Percentiles rank a stretch among this genome's conserved stretches.
Evolutionary conservation across 2,329 filamentous ascomycete genomes (phyloP).

Genomic region (Fonsecaea pedrosoi): DNA sequence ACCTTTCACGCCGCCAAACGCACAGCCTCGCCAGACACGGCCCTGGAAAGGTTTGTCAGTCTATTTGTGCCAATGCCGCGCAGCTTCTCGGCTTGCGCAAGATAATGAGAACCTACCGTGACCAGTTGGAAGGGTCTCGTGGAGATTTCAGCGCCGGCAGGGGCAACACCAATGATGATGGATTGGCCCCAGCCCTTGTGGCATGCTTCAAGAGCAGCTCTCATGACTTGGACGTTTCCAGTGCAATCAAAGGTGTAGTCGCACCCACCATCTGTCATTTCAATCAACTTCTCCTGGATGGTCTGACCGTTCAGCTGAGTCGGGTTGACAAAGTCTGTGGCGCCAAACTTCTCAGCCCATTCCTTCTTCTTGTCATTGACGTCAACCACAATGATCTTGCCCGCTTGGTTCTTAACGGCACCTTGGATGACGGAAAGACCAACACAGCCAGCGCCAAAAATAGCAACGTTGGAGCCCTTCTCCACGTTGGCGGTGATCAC

Average conservation of each 20-base stretch:
- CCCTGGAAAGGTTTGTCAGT: background rate
- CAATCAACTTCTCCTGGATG: slow-evolving; percentile 89
- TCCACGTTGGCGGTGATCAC: slow-evolving; percentile 92
- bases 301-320: slow-evolving; percentile 76
- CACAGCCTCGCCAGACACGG: slow-evolving; percentile 90
- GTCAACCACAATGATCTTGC: slow-evolving; percentile 69
- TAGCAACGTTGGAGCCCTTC: slow-evolving; percentile 83
- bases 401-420: slow-evolving; percentile 80
- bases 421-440: slow-evolving; percentile 95
- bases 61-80: background rate
- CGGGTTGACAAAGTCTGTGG: slow-evolving; percentile 96
- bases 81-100: background rate
- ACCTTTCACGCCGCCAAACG: slow-evolving; percentile 97
- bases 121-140: slow-evolving; percentile 91
- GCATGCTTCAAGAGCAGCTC: slow-evolving; percentile 83
- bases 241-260: slow-evolving; percentile 99
- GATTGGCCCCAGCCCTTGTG: slow-evolving; percentile 99
- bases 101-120: slow-evolving; percentile 56
- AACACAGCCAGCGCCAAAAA: slow-evolving; percentile 96
- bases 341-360: slow-evolving; percentile 93
- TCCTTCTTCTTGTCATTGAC: slow-evolving; percentile 89
- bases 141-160: slow-evolving; percentile 36
- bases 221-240: slow-evolving; percentile 94
- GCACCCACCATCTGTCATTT: slow-evolving; percentile 97
- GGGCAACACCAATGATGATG: slow-evolving; percentile 87